phyloP scores from a whole-genome alignment of 768 basidiomycete genomes.

The Tephrocybe sp. region DNA sequence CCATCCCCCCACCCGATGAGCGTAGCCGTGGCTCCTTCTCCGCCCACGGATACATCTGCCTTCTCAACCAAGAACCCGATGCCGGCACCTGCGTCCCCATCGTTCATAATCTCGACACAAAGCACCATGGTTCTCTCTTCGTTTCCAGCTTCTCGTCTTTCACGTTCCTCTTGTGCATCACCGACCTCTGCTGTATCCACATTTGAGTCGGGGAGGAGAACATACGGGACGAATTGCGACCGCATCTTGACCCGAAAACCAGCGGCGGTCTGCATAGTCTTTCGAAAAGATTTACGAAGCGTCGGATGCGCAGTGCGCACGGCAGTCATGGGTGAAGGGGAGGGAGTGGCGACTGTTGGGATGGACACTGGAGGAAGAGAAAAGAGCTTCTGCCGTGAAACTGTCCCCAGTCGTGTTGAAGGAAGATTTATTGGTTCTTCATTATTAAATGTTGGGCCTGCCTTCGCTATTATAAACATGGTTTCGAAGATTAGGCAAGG shows the following conservation, averaged over 20 bases:
- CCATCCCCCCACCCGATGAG: conserved; percentile 58
- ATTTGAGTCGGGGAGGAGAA: conserved; percentile 55
- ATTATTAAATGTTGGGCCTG: conserved; percentile 45
- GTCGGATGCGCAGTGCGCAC: conserved; percentile 56
- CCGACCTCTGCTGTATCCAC: conserved; percentile 28
- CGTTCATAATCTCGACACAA: conserved; percentile 89
- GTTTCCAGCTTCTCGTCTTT: conserved; percentile 62
- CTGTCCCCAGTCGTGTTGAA: conserved; percentile 65
- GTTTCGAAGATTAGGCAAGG: neutral
- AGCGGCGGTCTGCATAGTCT: conserved; percentile 72
- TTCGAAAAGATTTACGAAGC: conserved; percentile 82
- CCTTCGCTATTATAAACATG: neutral
- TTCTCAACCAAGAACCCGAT: conserved; percentile 75
- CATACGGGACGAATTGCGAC: conserved; percentile 88
- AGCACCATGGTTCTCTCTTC: conserved; percentile 85
- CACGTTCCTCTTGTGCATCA: conserved; percentile 48
- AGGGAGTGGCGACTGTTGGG: conserved; percentile 38
- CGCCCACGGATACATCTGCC: conserved; percentile 74
- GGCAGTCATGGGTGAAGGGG: conserved; percentile 50
- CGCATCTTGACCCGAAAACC: conserved; percentile 91
- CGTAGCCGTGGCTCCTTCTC: conserved; percentile 50
- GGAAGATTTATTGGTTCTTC: conserved; percentile 49
- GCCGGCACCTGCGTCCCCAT: conserved; percentile 55
- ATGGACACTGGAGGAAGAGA: conserved; percentile 52
- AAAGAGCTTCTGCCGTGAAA: conserved; percentile 65